Percentiles rank a stretch among this genome's conserved stretches.
Conservation (phyloP, 495 filamentous ascomycete genomes). For the Penicillium goetzii region DNA sequence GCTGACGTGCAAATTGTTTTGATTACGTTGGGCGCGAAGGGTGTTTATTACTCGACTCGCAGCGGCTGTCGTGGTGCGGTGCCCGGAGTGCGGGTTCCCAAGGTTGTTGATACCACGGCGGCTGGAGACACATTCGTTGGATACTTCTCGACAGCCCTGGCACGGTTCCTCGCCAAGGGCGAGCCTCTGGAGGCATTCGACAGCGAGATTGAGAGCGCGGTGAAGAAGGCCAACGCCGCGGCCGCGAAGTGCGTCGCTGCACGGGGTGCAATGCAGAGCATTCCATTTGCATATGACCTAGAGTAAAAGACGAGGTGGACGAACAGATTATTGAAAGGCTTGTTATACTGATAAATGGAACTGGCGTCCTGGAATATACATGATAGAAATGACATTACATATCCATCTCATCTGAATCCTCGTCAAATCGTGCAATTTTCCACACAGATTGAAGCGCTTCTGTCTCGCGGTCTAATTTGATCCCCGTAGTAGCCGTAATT, state of each 20-base stretch:
- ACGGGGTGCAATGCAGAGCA: slow-evolving; percentile 31
- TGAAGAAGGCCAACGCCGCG: slow-evolving; percentile 29
- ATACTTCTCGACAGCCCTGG: slow-evolving; percentile 30
- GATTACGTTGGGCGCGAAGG: slow-evolving; percentile 74
- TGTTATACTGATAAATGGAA: slow-evolving; percentile 1
- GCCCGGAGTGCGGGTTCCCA: slow-evolving; percentile 55
- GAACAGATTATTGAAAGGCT: background rate
- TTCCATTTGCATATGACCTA: slow-evolving; percentile 35
- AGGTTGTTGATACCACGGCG: slow-evolving; percentile 83
- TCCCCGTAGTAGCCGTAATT: slow-evolving; percentile 27
- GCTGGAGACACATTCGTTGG: slow-evolving; percentile 87
- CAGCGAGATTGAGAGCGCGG: slow-evolving; percentile 23
- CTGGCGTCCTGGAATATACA: slow-evolving; percentile 13
- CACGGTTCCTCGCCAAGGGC: slow-evolving; percentile 26
- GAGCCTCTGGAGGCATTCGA: slow-evolving; percentile 23
- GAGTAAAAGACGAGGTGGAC: background rate
- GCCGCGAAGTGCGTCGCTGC: slow-evolving; percentile 31
- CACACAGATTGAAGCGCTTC: slow-evolving; percentile 22
- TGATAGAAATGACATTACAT: slow-evolving; percentile 18
- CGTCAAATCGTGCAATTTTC: slow-evolving; percentile 31
- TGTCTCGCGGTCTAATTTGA: slow-evolving; percentile 26
- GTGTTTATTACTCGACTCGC: slow-evolving; percentile 54
- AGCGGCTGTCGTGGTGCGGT: slow-evolving; percentile 42
- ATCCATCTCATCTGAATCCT: slow-evolving; percentile 25
- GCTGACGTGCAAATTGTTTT: slow-evolving; percentile 69